Evolutionary conservation across 306 rosid species (phyloP).

Genomic region (Pachyrhizus erosus): DNA sequence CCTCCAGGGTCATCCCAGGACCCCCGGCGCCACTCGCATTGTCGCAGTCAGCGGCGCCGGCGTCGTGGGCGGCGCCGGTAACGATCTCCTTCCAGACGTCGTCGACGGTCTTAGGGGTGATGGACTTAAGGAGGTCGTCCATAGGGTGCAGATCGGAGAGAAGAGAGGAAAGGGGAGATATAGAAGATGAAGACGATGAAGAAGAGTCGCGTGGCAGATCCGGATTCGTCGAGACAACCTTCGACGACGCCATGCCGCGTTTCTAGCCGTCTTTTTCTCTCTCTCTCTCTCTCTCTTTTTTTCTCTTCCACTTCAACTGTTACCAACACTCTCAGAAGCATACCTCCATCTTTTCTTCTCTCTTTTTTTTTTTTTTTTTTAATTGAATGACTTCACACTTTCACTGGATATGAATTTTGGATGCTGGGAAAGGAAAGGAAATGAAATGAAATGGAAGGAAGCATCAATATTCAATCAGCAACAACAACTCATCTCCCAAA

Average conservation of each 20-base stretch:
- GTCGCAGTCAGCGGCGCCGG: not conserved
- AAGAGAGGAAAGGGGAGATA: constrained; percentile 36
- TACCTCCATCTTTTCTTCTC: too few species aligned
- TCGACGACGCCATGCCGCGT: constrained; percentile 78
- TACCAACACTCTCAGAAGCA: too few species aligned
- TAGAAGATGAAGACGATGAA: not conserved
- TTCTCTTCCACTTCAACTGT: too few species aligned
- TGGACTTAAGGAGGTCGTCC: constrained; percentile 80
- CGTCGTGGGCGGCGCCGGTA: constrained; percentile 29
- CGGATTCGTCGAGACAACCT: constrained; percentile 73
- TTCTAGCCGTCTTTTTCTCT: constrained; percentile 34
- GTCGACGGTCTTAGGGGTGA: constrained; percentile 42
- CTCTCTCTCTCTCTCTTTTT: not conserved
- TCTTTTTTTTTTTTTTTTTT: too few species aligned
- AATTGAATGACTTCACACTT: too few species aligned
- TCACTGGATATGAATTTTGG: too few species aligned
- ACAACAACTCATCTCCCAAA: too few species aligned
- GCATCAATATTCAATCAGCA: too few species aligned
- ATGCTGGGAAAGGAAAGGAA: too few species aligned
- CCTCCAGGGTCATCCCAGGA: constrained; percentile 65
- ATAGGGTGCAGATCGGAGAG: constrained; percentile 40
- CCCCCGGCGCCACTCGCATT: not conserved
- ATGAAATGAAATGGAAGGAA: too few species aligned
- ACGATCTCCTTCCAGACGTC: constrained; percentile 83
- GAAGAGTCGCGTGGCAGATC: constrained; percentile 72